Evolutionary conservation across 2,329 filamentous ascomycete species (phyloP), one percentile per base, ranked within the genome.

Genomic region (Thielaviopsis cerberus): DNA sequence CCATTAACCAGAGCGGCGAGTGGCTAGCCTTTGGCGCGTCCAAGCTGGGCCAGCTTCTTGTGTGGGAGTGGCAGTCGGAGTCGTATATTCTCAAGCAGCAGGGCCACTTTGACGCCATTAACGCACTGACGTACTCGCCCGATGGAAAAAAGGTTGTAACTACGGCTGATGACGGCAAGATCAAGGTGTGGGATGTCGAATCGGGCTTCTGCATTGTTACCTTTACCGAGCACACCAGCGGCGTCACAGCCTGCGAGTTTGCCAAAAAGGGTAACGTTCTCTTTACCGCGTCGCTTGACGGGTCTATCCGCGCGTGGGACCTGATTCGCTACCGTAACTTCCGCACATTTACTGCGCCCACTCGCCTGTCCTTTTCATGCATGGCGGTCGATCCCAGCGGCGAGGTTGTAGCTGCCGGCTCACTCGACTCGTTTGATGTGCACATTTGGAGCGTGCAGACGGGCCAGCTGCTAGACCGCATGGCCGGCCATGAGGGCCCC

Each of bases 11-110:
- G 68, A 87, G 85, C 30, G 92, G 92, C 56, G 91, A 97, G 72
- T 98, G 92, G 92, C 74, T 98, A 23, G 94, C 94, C 0, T 96
- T 98, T 69, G 92, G 91, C 15, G 92, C 94, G 0, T 94, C 92
- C 1, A 94, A 94, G 65, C 77, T 95, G 4, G 94, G 94, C 0
- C 92, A 98, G 68, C 76, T 98, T n/a, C 74, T 98, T 3, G 92
- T 98, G 3, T 98, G 92, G 92, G 92, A 98, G 69, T 98, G 94
- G 90, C 91, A 97, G 68, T 98, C 92, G 0, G 94, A 98, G 70
- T 97, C 91, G 5, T 98, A 98, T 69, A 94, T 98, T 60, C 75
- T 98, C 53, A 98, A 98, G 71, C 92, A 98, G 67, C 92, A 97
- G 70, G 92, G 91, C 0, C 92, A 98, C 70, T 90, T 95, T 63